phyloP scores from a whole-genome alignment of 495 filamentous ascomycete genomes.

The Penicillium mononematosum region DNA sequence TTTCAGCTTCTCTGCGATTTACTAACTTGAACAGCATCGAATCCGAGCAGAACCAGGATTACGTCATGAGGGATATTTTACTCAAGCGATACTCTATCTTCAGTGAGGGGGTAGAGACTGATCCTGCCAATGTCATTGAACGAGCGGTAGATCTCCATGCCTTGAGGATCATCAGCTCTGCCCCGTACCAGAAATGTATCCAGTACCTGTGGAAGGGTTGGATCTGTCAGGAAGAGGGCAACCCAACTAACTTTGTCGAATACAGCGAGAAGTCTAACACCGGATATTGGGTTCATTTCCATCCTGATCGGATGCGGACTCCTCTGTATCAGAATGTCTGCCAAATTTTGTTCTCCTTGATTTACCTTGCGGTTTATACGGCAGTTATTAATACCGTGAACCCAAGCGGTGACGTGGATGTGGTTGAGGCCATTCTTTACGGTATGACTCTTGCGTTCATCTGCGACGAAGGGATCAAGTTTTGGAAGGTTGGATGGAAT shows the following conservation, averaged over 20 bases:
- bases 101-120: conserved; percentile 64
- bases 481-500: conserved; percentile 87
- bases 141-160: conserved; percentile 91
- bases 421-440: conserved; percentile 83
- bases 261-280: conserved; percentile 76
- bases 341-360: conserved; percentile 78
- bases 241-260: conserved; percentile 79
- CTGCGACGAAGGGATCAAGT: conserved; percentile 78
- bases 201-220: conserved; percentile 90
- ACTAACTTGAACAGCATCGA: conserved; percentile 62
- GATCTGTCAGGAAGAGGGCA: conserved; percentile 90
- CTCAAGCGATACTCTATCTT: conserved; percentile 89
- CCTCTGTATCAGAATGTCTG: conserved; percentile 89
- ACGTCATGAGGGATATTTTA: conserved; percentile 76
- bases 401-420: conserved; percentile 71
- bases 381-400: conserved; percentile 91
- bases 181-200: conserved; percentile 95
- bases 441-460: conserved; percentile 91
- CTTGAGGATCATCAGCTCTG: conserved; percentile 78
- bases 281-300: conserved; percentile 74
- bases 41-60: conserved; percentile 68
- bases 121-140: conserved; percentile 83
- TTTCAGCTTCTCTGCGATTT: background rate
- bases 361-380: conserved; percentile 84
- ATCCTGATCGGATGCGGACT: conserved; percentile 90